Base-by-base conservation (phyloP, 1,284 basidiomycete species). In the Sporisorium sorghi region DNA sequence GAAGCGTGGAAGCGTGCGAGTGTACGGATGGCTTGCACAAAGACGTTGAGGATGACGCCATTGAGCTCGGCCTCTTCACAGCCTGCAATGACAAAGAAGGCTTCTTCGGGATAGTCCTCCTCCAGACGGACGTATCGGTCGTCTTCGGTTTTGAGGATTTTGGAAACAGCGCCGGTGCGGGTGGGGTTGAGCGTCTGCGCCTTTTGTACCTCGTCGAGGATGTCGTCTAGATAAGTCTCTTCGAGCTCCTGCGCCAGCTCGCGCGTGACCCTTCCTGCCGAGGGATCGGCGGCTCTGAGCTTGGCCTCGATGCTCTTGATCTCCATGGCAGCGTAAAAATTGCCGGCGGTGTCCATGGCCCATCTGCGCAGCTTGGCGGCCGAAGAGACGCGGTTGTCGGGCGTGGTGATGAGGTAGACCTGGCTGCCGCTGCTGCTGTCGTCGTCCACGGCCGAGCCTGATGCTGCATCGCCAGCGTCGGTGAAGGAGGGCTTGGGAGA, bases 301-400 rank as follows among this genome's bases (percentile, higher is more conserved):
- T 83, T 83, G 5, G 78, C 76, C 52, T 83, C 78, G 53, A 83
- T 78, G 37, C 70, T 75, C 60, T 82, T 83, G 73, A 83, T 81
- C 58, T 83, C 82, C 82, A 83, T 83, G 28, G 82, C 82, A 4
- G 82, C 82, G 46, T 81, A 83, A 57, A 83, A 83, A 58, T 74
- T 61, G 26, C 82, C 82, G 3, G 60, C 50, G 26, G 74, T 65
- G 52, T 83, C 82, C 82, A 83, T 83, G 8, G 82, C 82, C 82
- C 82, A 83, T 23, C 82, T 55, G 3, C 82, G 58, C 47, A 82
- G 58, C 61, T 83, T 83, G 32, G 82, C 82, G 0, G 82, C 81
- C 2, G 79, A 81, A 8, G 81, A 82, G 15, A 83, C 82, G 32
- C 82, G 81, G 37, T 83, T 83, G 67, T 83, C 82, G 0, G 82